A percentile compares a stretch with the other conserved stretches of the same genome.
Evolutionary conservation across 306 rosid genomes (phyloP).

Genomic region (Lathyrus tuberosus): DNA sequence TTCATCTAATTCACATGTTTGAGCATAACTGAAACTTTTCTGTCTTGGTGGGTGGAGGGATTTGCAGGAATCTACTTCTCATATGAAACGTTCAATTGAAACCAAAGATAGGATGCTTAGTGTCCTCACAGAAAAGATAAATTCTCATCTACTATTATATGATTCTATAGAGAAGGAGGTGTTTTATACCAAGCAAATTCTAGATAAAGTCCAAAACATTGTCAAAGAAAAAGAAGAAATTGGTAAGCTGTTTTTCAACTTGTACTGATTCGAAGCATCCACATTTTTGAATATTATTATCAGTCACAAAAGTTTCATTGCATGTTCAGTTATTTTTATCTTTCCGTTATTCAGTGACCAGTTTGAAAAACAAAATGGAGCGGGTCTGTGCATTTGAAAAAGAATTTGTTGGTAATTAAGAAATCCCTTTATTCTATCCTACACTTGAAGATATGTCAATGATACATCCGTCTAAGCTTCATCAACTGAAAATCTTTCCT

Average conservation of each 20-base stretch:
- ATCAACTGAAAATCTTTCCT: constrained; percentile 10
- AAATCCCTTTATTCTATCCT: constrained; percentile 30
- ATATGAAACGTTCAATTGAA: constrained; percentile 59
- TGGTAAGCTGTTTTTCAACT: constrained; percentile 56
- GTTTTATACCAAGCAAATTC: constrained; percentile 55
- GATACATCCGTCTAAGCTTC: constrained; percentile 31
- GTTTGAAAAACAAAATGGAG: constrained; percentile 66
- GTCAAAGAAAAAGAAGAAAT: constrained; percentile 70
- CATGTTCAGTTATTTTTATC: constrained; percentile 13
- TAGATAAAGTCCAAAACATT: constrained; percentile 59
- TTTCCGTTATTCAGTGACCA: constrained; percentile 53
- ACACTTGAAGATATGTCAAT: constrained; percentile 8
- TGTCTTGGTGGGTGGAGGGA: neutral
- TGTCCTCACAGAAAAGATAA: constrained; percentile 72
- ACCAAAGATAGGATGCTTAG: constrained; percentile 61
- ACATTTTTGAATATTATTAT: constrained; percentile 30
- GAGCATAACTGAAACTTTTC: constrained; percentile 28
- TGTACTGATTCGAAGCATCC: constrained; percentile 10
- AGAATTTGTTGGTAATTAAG: constrained; percentile 60
- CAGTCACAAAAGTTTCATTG: constrained; percentile 2
- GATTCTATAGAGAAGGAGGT: constrained; percentile 80
- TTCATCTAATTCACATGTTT: constrained; percentile 4
- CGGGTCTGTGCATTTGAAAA: constrained; percentile 61
- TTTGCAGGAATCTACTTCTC: constrained; percentile 66
- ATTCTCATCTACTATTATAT: constrained; percentile 59